Evolutionary conservation across 495 filamentous ascomycete genomes (phyloP), one percentile per base, ranked within the genome.

Genomic region (Aeminium ludgeri): DNA sequence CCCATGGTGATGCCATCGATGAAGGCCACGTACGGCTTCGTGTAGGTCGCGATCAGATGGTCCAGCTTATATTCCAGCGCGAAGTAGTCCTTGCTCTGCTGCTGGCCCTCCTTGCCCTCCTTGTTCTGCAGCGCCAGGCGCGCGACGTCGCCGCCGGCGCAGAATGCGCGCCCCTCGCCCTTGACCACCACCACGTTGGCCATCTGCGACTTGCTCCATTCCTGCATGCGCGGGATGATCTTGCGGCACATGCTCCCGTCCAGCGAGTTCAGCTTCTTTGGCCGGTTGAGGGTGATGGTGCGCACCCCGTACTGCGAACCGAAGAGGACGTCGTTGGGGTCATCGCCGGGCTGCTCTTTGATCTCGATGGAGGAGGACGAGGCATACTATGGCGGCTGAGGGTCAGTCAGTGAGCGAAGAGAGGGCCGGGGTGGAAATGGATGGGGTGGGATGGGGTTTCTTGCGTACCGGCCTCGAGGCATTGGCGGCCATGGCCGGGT

Each of bases 1-100:
- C 89, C 89, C 89, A 97, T 96, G 18, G 91, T 97, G 55, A 93
- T 78, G 41, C 89, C 89, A 55, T 97, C 91, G 78, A 97, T 86
- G 58, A 95, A 80, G 29, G 91, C 85, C 36, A 97, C 73, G 56
- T 86, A 89, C 2, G 89, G 89, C 65, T 94, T 96, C 19, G 63
- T 51, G 65, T 87, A 94, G 36, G 86, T 94, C n/a, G 91, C 86
- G 53, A 97, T 86, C 38, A 83, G 60, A 62, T 97, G 89, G 62
- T 96, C 80, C 38, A 97, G 77, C 55, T 75, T 72, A 67, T 95
- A 97, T 74, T 97, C 89, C 34, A 83, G 72, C 7, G 60, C 79
- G 54, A 97, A 97, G 65, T 86, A 97, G 29, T 83, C 76, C 16
- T 64, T 61, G n/a, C 82, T 86, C 50, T 65, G 66, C 44, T 69